Percentiles rank a stretch among this genome's conserved stretches.
These are phyloP conservation scores for Pulveroboletus frians DNA, from an alignment of 768 basidiomycete genomes.

Conservation along the genomic window DNA sequence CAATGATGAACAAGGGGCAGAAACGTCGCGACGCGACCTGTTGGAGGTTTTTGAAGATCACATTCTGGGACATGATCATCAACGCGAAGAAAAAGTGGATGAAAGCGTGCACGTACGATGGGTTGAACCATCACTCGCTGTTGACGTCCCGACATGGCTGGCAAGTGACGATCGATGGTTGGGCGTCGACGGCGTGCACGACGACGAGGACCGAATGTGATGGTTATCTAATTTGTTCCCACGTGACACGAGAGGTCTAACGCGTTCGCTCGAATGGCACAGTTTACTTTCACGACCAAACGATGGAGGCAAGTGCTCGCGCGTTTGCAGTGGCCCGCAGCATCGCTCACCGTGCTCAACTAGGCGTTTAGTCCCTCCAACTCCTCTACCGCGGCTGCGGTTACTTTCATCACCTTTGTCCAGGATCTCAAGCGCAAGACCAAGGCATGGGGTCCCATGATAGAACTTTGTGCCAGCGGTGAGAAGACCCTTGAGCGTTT, in stretches of 20 bases:
- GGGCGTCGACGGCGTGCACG: conserved; percentile 8
- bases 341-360: conserved; percentile 6
- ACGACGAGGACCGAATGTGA: not conserved
- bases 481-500: conserved; percentile 98
- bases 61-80: conserved; percentile 53
- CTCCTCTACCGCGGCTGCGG: conserved; percentile 95
- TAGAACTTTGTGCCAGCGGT: conserved; percentile 88
- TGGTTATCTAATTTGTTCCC: conserved; percentile 24
- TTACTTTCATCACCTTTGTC: conserved; percentile 98
- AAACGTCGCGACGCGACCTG: conserved; percentile 42
- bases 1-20: conserved; percentile 7
- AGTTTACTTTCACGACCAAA: conserved; percentile 16
- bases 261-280: conserved; percentile 11
- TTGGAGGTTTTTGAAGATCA: conserved; percentile 97
- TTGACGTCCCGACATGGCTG: conserved; percentile 84
- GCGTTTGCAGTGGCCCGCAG: no score
- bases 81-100: not conserved
- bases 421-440: conserved; percentile 98
- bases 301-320: conserved; percentile 26
- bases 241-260: conserved; percentile 9
- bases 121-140: conserved; percentile 99
- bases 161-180: conserved; percentile 3
- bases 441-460: conserved; percentile 94
- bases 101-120: conserved; percentile 68
- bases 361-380: conserved; percentile 71